These are phyloP conservation scores for Acacia crassicarpa DNA, from an alignment of 306 rosid species.

Conservation along the genomic window DNA sequence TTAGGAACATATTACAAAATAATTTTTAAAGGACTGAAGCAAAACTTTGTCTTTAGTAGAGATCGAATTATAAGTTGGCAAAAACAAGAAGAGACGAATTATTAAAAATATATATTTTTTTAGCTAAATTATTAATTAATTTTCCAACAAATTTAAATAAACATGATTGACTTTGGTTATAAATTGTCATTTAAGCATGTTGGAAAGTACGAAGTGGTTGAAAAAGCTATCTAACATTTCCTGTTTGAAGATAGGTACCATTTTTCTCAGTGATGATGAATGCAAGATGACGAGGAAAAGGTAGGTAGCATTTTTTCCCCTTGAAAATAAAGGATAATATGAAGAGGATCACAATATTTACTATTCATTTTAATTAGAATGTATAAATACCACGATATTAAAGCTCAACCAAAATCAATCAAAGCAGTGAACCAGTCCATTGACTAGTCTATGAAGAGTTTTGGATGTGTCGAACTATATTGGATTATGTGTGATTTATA, in stretches of 20 bases:
- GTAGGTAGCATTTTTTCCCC: no score
- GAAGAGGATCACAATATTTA: background rate
- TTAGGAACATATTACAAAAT: background rate
- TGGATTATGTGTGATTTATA: no score
- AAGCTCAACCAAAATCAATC: no score
- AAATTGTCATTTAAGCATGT: background rate
- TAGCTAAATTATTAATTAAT: background rate
- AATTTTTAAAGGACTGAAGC: background rate
- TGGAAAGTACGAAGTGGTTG: background rate
- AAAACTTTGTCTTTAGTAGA: background rate
- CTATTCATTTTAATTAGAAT: background rate
- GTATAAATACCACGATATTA: no score
- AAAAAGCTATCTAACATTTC: background rate
- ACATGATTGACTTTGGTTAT: background rate
- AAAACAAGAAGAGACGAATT: no score
- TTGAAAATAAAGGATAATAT: background rate
- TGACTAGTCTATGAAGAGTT: no score
- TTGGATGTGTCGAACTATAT: no score
- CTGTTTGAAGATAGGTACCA: background rate
- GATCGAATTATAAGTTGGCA: background rate
- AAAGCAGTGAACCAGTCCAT: no score
- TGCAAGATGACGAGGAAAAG: no score
- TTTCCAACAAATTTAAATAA: background rate
- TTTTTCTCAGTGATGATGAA: no score
- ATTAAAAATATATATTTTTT: background rate